A percentile compares a stretch with the other conserved stretches of the same genome.
Evolutionary conservation across 2,329 filamentous ascomycete genomes (phyloP).

Genomic region (Neurospora sp.): DNA sequence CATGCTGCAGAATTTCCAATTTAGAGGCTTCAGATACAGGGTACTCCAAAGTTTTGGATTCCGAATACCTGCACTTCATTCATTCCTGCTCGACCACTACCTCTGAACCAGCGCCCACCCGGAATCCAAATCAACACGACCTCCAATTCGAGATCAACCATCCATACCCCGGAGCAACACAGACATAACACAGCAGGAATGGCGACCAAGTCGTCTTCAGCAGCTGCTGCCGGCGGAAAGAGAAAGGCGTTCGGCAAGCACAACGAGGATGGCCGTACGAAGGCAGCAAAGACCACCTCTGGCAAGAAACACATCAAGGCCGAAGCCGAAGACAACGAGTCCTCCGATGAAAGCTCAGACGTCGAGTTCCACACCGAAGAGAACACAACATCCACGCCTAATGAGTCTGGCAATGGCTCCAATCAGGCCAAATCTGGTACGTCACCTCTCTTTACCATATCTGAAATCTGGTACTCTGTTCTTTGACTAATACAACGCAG

Average conservation of each 20-base stretch:
- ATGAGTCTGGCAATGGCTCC: constrained; percentile 21
- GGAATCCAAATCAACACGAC: neutral
- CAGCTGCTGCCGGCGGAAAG: constrained; percentile 39
- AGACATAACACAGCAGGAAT: constrained; percentile 23
- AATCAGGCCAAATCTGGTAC: constrained; percentile 34
- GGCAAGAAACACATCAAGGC: constrained; percentile 23
- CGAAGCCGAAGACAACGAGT: constrained; percentile 26
- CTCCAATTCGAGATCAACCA: neutral
- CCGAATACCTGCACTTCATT: neutral
- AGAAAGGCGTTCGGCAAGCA: constrained; percentile 43
- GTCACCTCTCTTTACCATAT: constrained; percentile 11
- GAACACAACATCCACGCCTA: constrained; percentile 13
- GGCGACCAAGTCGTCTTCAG: constrained; percentile 36
- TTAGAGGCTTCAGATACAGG: neutral
- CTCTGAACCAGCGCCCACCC: neutral
- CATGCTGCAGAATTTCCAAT: constrained; percentile 1
- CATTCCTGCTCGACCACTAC: neutral
- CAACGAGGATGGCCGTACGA: constrained; percentile 31
- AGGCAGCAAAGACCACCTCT: constrained; percentile 38
- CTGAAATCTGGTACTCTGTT: neutral
- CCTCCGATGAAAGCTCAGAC: constrained; percentile 16
- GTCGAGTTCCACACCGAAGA: neutral
- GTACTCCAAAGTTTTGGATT: neutral
- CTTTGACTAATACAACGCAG: constrained; percentile 25
- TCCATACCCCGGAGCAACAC: neutral